Evolutionary conservation across 805 yeast genomes (phyloP).

Genomic region (Starmerella vitae): DNA sequence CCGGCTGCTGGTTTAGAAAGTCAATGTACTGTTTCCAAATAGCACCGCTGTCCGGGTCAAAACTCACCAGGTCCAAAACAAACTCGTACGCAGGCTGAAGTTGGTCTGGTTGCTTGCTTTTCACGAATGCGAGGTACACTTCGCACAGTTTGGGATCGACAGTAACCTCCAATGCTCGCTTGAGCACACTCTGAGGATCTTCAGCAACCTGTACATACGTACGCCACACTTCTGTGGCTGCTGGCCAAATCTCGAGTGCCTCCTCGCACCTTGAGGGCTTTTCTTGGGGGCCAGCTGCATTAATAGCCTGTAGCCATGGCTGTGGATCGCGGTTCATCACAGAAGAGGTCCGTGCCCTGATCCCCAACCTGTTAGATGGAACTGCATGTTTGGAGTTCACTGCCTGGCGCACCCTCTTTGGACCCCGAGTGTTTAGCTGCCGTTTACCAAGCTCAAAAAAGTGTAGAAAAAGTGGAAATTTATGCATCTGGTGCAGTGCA

Average conservation of each 20-base stretch:
- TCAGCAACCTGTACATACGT: slow-evolving; percentile 49
- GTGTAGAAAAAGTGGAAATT: slow-evolving; percentile 13
- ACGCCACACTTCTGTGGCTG: slow-evolving; percentile 61
- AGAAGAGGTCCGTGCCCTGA: neutral
- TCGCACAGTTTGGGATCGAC: slow-evolving; percentile 61
- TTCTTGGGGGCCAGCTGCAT: neutral
- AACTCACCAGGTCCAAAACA: slow-evolving; percentile 64
- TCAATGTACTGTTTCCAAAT: slow-evolving; percentile 77
- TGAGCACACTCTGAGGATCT: slow-evolving; percentile 35
- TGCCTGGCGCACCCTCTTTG: slow-evolving; percentile 20
- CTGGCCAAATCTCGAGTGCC: slow-evolving; percentile 52
- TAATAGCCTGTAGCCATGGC: slow-evolving; percentile 6
- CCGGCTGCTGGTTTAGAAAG: slow-evolving; percentile 56
- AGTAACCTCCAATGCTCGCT: slow-evolving; percentile 46
- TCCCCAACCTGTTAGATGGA: slow-evolving; percentile 21
- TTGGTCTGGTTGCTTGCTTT: slow-evolving; percentile 62
- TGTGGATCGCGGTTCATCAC: slow-evolving; percentile 3
- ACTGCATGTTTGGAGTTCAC: slow-evolving; percentile 26
- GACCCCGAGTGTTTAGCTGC: slow-evolving; percentile 27
- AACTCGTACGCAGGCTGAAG: slow-evolving; percentile 79
- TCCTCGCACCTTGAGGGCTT: slow-evolving; percentile 28
- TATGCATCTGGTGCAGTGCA: slow-evolving; percentile 21
- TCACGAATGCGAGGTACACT: slow-evolving; percentile 63
- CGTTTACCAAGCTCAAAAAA: slow-evolving; percentile 19
- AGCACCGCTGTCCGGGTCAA: slow-evolving; percentile 55